Evolutionary conservation across 169 alveolate species (phyloP), one percentile per base, ranked within the genome.

Genomic region (Plasmodium vinckei): DNA sequence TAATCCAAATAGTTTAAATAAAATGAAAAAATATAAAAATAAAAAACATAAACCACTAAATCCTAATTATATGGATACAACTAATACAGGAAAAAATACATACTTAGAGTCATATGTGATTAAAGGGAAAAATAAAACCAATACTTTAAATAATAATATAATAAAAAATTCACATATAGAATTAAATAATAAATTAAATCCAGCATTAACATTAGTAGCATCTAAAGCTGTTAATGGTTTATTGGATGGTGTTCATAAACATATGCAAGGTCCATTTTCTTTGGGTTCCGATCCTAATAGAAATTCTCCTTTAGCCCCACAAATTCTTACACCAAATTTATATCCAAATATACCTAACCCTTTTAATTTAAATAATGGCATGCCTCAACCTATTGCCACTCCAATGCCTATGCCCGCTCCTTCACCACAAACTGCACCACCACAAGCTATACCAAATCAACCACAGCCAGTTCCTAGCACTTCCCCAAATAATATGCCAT

Each of bases 221-320:
- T 63, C 88, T 23, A 61, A 21, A 75, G 88, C 88, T 15, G 75
- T 75, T 27, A 75, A 75, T 67, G 88, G 88, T 6, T 17, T 75
- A 13, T 68, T 75, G 12, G 88, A 75, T 15, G 88, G 88, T 0
- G 88, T 75, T 21, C 75, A 75, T 49, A 61, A 75, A 63, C 88
- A 75, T 23, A 63, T 75, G 88, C 88, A 75, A 63, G 88, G 88
- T 3, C 70, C 88, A 2, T 63, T 61, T 49, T 15, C 88, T 33
- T 56, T 75, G 17, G 46, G 53, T 67, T 23, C 53, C 21, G 77
- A 75, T 63, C 77, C 77, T 1, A 49, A 47, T 7, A 27, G 51
- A 10, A 75, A 75, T 53, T 75, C 88, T 27, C 88, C 88, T 0
- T 56, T 75, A 10, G 75, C 77, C n/a, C 19, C n/a, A 7, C 72